Base-by-base conservation (phyloP, 192 early-diverging fungal genomes). In the Powellomyces hirtus region DNA sequence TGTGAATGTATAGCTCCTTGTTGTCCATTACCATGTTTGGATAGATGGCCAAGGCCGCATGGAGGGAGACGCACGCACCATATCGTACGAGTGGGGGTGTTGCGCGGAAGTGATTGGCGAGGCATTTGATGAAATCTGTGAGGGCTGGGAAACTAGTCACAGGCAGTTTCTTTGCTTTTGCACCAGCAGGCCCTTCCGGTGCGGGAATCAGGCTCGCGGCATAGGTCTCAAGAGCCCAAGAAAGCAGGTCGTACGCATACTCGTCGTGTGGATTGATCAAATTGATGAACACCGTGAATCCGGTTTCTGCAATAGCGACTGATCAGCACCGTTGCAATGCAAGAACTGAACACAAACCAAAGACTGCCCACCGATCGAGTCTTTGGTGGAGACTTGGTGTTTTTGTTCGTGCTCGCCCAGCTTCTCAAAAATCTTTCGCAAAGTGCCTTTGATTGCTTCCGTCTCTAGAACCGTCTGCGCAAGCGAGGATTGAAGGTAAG, bases 21-120 rank as follows among this genome's bases (percentile, higher is more conserved):
- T 78, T 60, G 44, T 69, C 55, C 0, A 50, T 26, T n/a, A 75
- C 40, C 31, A 86, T 45, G 20, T 33, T 62, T 20, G 84, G 80
- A 29, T 49, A 81, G 29, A 83, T 64, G 14, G 45, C 42, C 18
- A 80, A 53, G 22, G 76, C 45, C 5, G 81, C 51, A 60, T 83
- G 81, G n/a, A 86, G 62, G 37, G 64, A 76, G 16, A 83, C 52
- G 33, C 72, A 75, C 2, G 82, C 73, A 3, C 83, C 83, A 53
- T 85, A 85, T 24, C 84, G 68, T 8, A 86, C 66, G 31, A 86
- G 66, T 0, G 84, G 45, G 11, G 82, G 82, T 2, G 64, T 69
- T 16, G 84, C 83, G 4, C 76, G 75, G 53, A 85, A 86, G 61
- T 86, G 84, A 45, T 81, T 83, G 1, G 66, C 42, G 18, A 86